Percentiles rank a stretch among this genome's conserved stretches.
These are phyloP conservation scores for Durotheca rogersii DNA, from an alignment of 495 filamentous ascomycete species.

Conservation along the genomic window DNA sequence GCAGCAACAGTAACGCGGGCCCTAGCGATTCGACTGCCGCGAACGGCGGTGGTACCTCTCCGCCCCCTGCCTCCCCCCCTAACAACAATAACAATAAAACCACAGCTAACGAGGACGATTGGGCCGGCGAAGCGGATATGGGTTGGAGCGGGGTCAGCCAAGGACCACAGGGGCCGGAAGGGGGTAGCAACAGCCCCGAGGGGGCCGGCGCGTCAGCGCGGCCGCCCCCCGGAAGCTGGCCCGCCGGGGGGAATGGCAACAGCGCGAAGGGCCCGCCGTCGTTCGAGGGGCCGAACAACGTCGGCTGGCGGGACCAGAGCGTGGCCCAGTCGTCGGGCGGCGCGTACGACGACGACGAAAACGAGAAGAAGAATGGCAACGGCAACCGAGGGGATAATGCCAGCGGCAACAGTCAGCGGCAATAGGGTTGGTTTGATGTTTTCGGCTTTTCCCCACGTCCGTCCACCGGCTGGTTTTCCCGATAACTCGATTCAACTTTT, in stretches of 20 bases:
- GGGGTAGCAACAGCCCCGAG: too few relatives aligned
- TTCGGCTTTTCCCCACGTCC: not conserved
- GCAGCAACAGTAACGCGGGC: not conserved
- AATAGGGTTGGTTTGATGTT: constrained; percentile 12
- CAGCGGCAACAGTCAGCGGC: not conserved
- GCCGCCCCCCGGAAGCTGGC: too few relatives aligned
- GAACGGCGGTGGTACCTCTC: not conserved
- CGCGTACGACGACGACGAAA: constrained; percentile 21
- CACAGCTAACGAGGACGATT: too few relatives aligned
- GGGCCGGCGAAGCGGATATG: too few relatives aligned
- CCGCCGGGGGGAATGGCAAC: too few relatives aligned
- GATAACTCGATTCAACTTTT: too few relatives aligned
- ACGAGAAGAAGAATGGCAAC: constrained; percentile 7
- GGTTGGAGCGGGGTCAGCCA: too few relatives aligned
- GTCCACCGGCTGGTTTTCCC: too few relatives aligned
- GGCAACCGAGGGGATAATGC: not conserved
- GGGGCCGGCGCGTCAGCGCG: too few relatives aligned
- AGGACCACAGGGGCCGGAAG: too few relatives aligned
- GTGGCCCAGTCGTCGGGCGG: constrained; percentile 22
- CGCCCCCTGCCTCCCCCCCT: too few relatives aligned
- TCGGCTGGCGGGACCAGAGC: constrained; percentile 9
- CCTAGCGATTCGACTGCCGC: not conserved
- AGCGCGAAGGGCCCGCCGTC: not conserved
- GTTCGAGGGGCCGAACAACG: constrained; percentile 9
- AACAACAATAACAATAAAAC: too few relatives aligned